Evolutionary conservation across 148 eudicot genomes (phyloP), one percentile per base, ranked within the genome.

Genomic region (Selenicereus undatus): DNA sequence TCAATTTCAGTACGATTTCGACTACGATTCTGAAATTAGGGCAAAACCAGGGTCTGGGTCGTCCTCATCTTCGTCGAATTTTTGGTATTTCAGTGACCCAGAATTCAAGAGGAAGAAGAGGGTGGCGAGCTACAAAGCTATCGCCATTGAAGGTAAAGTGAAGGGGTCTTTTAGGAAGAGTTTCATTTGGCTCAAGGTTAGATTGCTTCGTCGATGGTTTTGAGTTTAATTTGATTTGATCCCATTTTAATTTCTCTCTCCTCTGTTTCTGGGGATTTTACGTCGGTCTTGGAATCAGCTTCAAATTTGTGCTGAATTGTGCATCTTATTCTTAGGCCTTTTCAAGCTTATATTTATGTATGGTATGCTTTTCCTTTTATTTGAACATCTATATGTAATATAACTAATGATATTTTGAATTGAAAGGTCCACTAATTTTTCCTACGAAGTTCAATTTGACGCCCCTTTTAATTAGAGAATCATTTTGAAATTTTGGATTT

Each of bases 71-170:
- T 82, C 87, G n/a, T 56, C n/a, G 89, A 85, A 62, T 76, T 88
- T 8, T 6, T 89, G 90, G 93, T 81, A 85, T 11, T 84, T 90
- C 36, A 89, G 74, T 71, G 97, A 93, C 83, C 91, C 97, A 0
- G 97, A 93, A 82, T 84, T 88, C 24, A 90, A 91, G 86, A 90
- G 97, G 88, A 91, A 91, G 88, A 93, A 81, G 64, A 93, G 97
- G 85, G 92, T 93, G 81, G 95, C 91, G 42, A 86, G 88, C 81
- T 93, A 93, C 72, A 93, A 90, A 86, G 91, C 83, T 29, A 86
- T 89, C 60, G 77, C 92, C 58, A 83, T 91, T 80, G 93, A 93
- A 88, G 92, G 90, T 8, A 91, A 93, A 83, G 91, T 93, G 78
- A 93, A 91, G 82, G 93, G 97, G 35, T 90, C 97, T 24, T 81